Conservation (phyloP, 495 filamentous ascomycete genomes). For the Aspergillus taichungensis region DNA sequence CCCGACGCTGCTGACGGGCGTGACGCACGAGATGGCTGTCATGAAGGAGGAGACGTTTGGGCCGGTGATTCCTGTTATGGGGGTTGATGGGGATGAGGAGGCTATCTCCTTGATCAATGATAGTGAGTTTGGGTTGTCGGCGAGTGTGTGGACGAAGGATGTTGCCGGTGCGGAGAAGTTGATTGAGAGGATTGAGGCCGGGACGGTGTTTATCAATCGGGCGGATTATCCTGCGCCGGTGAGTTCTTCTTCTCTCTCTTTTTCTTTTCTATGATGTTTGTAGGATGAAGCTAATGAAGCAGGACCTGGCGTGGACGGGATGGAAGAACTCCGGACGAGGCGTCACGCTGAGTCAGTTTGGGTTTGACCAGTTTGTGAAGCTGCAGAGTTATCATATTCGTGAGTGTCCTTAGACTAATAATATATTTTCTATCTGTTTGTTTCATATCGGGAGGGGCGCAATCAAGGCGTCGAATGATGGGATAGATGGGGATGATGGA, state of each 20-base stretch:
- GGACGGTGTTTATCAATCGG: conserved; percentile 90
- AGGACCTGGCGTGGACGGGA: conserved; percentile 95
- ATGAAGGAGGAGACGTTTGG: conserved; percentile 96
- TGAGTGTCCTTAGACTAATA: conserved; percentile 29
- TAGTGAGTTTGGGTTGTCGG: conserved; percentile 82
- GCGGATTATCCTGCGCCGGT: conserved; percentile 84
- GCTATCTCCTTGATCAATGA: conserved; percentile 83
- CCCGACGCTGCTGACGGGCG: conserved; percentile 70
- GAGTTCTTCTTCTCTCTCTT: conserved; percentile 33
- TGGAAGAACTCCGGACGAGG: conserved; percentile 95
- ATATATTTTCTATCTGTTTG: too few species aligned
- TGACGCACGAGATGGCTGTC: conserved; percentile 70
- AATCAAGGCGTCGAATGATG: too few species aligned
- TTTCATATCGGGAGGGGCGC: too few species aligned
- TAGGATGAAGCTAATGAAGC: conserved; percentile 15
- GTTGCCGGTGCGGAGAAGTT: conserved; percentile 61
- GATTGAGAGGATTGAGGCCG: conserved; percentile 75
- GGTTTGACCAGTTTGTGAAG: conserved; percentile 90
- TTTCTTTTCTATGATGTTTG: neutral
- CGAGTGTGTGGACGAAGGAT: conserved; percentile 94
- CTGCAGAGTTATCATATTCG: conserved; percentile 90
- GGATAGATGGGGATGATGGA: too few species aligned
- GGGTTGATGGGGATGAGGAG: conserved; percentile 69
- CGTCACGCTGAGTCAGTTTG: conserved; percentile 75
- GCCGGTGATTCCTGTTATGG: conserved; percentile 83